Percentiles rank a stretch among this genome's conserved stretches.
These are phyloP conservation scores for Dactylellina leptospora DNA, from an alignment of 2,329 filamentous ascomycete species.

Conservation along the genomic window DNA sequence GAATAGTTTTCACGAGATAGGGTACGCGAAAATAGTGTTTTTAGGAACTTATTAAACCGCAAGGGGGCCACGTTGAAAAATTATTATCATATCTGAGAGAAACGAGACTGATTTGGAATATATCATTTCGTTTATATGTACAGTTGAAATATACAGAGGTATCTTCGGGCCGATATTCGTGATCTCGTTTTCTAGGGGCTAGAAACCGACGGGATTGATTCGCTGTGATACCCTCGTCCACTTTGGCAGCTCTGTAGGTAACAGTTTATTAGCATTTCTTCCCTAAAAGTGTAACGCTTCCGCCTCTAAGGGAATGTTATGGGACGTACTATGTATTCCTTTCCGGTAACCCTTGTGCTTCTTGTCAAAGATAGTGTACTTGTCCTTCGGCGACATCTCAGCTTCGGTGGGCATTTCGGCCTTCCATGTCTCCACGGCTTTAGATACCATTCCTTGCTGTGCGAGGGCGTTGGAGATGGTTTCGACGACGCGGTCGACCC, in stretches of 20 bases:
- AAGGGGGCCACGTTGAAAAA: too few relatives aligned
- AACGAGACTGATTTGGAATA: too few relatives aligned
- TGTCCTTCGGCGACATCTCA: conserved; percentile 95
- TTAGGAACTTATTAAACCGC: too few relatives aligned
- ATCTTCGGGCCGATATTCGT: background rate
- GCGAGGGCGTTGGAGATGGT: conserved; percentile 81
- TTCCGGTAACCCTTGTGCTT: conserved; percentile 96
- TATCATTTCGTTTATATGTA: conserved; percentile 1
- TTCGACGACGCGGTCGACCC: conserved; percentile 86
- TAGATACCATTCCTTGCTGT: conserved; percentile 74
- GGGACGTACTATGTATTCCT: conserved; percentile 88
- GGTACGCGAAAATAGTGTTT: background rate
- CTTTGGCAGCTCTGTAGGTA: conserved; percentile 75
- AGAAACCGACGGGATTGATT: conserved; percentile 94
- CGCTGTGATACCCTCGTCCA: conserved; percentile 96
- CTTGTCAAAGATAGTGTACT: conserved; percentile 97
- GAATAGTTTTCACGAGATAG: background rate
- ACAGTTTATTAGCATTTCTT: conserved; percentile 13
- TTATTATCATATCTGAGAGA: too few relatives aligned
- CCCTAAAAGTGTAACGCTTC: background rate
- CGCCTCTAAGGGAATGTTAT: background rate
- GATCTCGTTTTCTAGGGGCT: conserved; percentile 60
- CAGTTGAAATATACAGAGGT: conserved; percentile 12
- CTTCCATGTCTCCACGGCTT: conserved; percentile 89
- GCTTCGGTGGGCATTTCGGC: conserved; percentile 92